phyloP scores from a whole-genome alignment of 306 rosid species.

The Cicer cuneatum region DNA sequence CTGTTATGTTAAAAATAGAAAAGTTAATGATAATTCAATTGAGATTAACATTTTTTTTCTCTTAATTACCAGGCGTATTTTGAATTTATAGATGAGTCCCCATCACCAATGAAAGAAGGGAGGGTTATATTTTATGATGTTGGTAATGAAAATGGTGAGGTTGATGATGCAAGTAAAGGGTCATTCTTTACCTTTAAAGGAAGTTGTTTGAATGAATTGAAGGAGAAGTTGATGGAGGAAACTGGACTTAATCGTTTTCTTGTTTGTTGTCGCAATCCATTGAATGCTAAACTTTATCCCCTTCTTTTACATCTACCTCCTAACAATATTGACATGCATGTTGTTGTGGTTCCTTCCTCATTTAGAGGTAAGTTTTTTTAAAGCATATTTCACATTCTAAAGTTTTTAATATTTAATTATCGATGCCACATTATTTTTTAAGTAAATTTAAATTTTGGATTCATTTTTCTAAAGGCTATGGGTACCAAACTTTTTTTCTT shows the following conservation, averaged over 20 bases:
- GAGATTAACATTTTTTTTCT: neutral
- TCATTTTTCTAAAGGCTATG: too few species aligned
- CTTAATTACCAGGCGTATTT: slow-evolving; percentile 39
- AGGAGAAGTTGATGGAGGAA: slow-evolving; percentile 60
- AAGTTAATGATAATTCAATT: neutral
- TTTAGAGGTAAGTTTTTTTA: slow-evolving; percentile 42
- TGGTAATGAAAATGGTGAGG: slow-evolving; percentile 65
- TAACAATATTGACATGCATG: slow-evolving; percentile 66
- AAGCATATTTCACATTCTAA: neutral
- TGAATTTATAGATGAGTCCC: neutral
- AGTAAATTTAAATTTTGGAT: too few species aligned
- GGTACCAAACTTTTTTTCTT: too few species aligned
- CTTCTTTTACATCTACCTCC: slow-evolving; percentile 91
- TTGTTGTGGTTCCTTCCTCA: slow-evolving; percentile 68
- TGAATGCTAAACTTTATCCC: slow-evolving; percentile 75
- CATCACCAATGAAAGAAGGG: slow-evolving; percentile 58
- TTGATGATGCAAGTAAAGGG: slow-evolving; percentile 45
- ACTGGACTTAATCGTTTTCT: slow-evolving; percentile 56
- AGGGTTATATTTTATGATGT: slow-evolving; percentile 66
- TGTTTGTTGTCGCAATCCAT: slow-evolving; percentile 78
- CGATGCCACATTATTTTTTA: too few species aligned
- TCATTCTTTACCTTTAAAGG: slow-evolving; percentile 67
- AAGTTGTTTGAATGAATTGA: slow-evolving; percentile 59
- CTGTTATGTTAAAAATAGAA: neutral
- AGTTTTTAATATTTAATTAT: too few species aligned